Evolutionary conservation across 2,329 filamentous ascomycete genomes (phyloP).

Genomic region (Ceratocystis cubensis): DNA sequence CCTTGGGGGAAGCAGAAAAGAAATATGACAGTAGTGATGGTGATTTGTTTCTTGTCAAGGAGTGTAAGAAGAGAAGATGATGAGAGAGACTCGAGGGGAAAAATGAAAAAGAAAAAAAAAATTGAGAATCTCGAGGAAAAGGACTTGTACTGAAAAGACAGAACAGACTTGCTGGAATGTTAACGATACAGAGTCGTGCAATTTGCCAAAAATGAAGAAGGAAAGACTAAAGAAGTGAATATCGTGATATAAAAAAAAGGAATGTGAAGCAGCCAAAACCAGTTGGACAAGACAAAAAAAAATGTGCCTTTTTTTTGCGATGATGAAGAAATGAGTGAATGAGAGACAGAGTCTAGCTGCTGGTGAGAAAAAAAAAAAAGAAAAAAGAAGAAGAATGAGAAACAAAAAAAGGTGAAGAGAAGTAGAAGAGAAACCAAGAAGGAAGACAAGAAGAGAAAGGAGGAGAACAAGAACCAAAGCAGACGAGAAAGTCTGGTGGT

Average conservation of each 20-base stretch:
- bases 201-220: not conserved
- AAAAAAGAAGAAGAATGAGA: constrained; percentile 38
- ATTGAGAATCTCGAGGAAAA: not conserved
- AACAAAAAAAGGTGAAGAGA: constrained; percentile 21
- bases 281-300: constrained; percentile 23
- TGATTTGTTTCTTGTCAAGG: not conserved
- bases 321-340: constrained; percentile 15
- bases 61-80: constrained; percentile 9
- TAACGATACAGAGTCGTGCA: not conserved
- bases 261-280: constrained; percentile 22
- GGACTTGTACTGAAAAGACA: constrained; percentile 6
- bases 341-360: constrained; percentile 21
- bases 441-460: not conserved
- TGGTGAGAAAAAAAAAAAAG: constrained; percentile 18
- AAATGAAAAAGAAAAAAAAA: not conserved
- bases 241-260: constrained; percentile 15
- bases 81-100: not conserved
- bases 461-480: constrained; percentile 5
- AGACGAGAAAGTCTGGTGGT: not conserved
- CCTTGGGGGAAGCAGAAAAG: not conserved
- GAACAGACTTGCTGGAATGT: not conserved
- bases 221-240: constrained; percentile 5
- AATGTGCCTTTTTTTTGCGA: not conserved
- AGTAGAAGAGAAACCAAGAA: constrained; percentile 3
- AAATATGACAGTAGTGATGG: not conserved